Evolutionary conservation across 2,329 filamentous ascomycete species (phyloP), one percentile per base, ranked within the genome.

Genomic region (Teratosphaeria destructans): DNA sequence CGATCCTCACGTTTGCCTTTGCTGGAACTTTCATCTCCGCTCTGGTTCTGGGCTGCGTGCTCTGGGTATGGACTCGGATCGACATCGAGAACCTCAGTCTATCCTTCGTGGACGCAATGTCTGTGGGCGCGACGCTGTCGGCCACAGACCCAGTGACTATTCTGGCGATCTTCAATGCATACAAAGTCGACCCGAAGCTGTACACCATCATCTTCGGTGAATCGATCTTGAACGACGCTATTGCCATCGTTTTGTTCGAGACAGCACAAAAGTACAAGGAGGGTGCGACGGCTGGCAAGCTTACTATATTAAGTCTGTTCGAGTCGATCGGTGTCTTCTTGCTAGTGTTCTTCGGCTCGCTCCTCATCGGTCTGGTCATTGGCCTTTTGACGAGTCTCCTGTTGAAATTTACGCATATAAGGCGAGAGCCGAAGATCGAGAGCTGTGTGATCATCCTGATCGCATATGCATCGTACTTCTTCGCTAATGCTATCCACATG

Each of bases 131-230:
- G 53, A 99, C 94, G 0, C 83, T 99, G 35, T 97, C 94, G 1
- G 94, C 94, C 61, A 99, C 94, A 1, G 94, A 99, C 71, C 94
- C 94, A 0, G 93, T 99, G 61, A 99, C 94, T 0, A 97, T 99
- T 68, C 80, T 99, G 58, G 94, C 94, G 72, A 99, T 99, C 67
- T 99, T 99, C 83, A 97, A 96, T 74, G 89, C 94, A 1, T 99
- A 97, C 83, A 97, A 97, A 76, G 94, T 99, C 68, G 94, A 99
- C 70, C 94, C 94, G 2, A 97, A 97, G 76, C 83, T 99, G 19
- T 99, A 99, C 77, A 99, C 94, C 34, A 86, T 99, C 73, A 99
- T 99, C 66, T 99, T 99, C 74, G 94, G 94, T 72, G 94, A 99
- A 77, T 95, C 93, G 7, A 97, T 99, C 62, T 79, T 99, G 59